Conservation (phyloP, 805 yeast species). For the Diddensiella transvaalensis region DNA sequence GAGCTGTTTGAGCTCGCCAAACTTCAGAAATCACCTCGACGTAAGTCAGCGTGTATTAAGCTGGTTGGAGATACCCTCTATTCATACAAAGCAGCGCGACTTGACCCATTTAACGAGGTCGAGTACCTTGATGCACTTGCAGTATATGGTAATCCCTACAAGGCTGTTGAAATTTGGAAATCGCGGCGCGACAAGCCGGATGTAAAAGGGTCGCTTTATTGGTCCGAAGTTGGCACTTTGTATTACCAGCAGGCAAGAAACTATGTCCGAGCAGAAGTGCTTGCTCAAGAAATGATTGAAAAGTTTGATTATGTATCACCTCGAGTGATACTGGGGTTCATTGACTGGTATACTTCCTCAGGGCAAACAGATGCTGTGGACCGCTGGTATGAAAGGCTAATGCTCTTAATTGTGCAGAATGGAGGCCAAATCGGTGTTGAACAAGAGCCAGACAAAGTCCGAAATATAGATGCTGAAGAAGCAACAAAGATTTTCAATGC, state of each 20-base stretch:
- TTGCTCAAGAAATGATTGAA: conserved; percentile 18
- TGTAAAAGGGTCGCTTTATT: conserved; percentile 16
- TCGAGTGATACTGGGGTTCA: conserved; percentile 18
- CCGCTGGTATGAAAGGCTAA: conserved; percentile 15
- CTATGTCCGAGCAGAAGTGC: conserved; percentile 17
- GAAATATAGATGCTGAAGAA: conserved; percentile 7
- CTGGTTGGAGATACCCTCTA: conserved; percentile 24
- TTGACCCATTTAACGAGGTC: conserved; percentile 26
- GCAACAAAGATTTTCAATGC: conserved; percentile 17
- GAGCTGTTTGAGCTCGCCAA: conserved; percentile 23
- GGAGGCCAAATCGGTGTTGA: background rate
- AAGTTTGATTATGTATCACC: conserved; percentile 21
- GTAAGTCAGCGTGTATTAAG: conserved; percentile 16
- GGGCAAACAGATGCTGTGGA: conserved; percentile 10
- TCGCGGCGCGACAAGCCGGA: conserved; percentile 18
- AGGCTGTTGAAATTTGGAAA: conserved; percentile 23
- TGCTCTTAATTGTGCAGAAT: conserved; percentile 8
- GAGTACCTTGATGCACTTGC: conserved; percentile 23
- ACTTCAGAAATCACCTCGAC: conserved; percentile 10
- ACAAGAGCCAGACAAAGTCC: background rate
- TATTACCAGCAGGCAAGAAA: conserved; percentile 17
- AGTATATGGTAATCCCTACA: conserved; percentile 11
- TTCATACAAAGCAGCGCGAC: conserved; percentile 17
- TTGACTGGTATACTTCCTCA: conserved; percentile 12
- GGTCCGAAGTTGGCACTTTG: conserved; percentile 23